Percentiles rank a stretch among this genome's conserved stretches.
Evolutionary conservation across 2,329 filamentous ascomycete species (phyloP).

Genomic region (Aspergillus sp.): DNA sequence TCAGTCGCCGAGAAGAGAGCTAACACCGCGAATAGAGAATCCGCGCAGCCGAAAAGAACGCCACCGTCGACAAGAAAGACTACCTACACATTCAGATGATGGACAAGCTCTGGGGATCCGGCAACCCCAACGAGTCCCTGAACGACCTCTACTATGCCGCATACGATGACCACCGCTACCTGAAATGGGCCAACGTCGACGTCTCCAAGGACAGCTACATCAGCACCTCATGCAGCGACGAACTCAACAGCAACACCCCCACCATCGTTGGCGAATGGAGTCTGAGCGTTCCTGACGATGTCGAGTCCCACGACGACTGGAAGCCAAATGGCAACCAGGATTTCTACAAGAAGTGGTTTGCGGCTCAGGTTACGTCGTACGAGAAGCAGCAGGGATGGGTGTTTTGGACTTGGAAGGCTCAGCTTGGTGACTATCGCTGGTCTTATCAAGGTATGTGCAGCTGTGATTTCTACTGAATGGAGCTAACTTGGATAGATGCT

Average conservation of each 20-base stretch:
- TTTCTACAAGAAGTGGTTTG: slow-evolving; percentile 56
- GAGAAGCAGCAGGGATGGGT: slow-evolving; percentile 52
- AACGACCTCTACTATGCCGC: slow-evolving; percentile 41
- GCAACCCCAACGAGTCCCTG: slow-evolving; percentile 47
- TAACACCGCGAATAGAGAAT: slow-evolving; percentile 31
- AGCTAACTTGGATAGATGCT: slow-evolving; percentile 36
- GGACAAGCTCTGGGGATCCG: slow-evolving; percentile 53
- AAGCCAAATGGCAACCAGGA: slow-evolving; percentile 36
- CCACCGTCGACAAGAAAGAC: slow-evolving; percentile 39
- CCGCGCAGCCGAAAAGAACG: slow-evolving; percentile 43
- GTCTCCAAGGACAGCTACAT: slow-evolving; percentile 49
- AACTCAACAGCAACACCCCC: slow-evolving; percentile 41
- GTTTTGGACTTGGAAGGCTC: slow-evolving; percentile 58
- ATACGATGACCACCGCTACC: slow-evolving; percentile 58
- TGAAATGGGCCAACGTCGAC: slow-evolving; percentile 49
- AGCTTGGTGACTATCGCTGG: slow-evolving; percentile 35
- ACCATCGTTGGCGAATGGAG: slow-evolving; percentile 58
- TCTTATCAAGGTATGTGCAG: slow-evolving; percentile 19
- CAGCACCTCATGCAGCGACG: slow-evolving; percentile 44
- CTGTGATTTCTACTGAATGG: slow-evolving; percentile 41
- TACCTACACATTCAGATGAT: slow-evolving; percentile 53
- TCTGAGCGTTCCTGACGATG: slow-evolving; percentile 46
- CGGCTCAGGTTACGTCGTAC: slow-evolving; percentile 52
- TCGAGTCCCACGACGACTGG: slow-evolving; percentile 45
- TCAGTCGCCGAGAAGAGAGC: too few species aligned